Evolutionary conservation across 2,329 filamentous ascomycete species (phyloP).

Genomic region (Cryphonectria nitschkei): DNA sequence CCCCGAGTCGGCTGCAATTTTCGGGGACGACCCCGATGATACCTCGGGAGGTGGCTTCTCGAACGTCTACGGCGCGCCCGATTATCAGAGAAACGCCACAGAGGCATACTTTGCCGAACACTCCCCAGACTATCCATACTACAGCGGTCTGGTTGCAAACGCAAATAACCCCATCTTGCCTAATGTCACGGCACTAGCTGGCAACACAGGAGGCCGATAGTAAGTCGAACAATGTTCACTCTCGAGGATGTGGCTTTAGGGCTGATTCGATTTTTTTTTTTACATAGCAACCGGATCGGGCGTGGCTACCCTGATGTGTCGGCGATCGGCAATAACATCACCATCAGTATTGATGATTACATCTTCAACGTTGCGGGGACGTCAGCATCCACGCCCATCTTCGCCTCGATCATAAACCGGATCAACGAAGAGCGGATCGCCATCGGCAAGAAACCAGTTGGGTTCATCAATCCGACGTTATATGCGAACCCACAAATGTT

Average conservation of each 20-base stretch:
- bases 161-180: slow-evolving; percentile 26
- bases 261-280: neutral
- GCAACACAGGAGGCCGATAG: slow-evolving; percentile 24
- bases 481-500: slow-evolving; percentile 39
- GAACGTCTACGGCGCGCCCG: slow-evolving; percentile 48
- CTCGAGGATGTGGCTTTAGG: neutral
- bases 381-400: slow-evolving; percentile 60
- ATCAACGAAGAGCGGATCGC: slow-evolving; percentile 64
- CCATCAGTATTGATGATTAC: slow-evolving; percentile 34
- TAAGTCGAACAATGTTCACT: slow-evolving; percentile 26
- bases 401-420: slow-evolving; percentile 61
- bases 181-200: slow-evolving; percentile 18
- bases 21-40: slow-evolving; percentile 23
- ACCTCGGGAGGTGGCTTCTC: slow-evolving; percentile 50
- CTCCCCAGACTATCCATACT: slow-evolving; percentile 30
- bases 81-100: slow-evolving; percentile 48
- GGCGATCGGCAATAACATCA: slow-evolving; percentile 35
- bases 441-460: slow-evolving; percentile 45
- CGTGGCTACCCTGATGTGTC: slow-evolving; percentile 36
- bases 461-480: slow-evolving; percentile 40
- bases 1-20: slow-evolving; percentile 30
- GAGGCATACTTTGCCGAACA: slow-evolving; percentile 42
- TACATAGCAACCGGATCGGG: slow-evolving; percentile 30
- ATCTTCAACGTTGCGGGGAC: slow-evolving; percentile 51
- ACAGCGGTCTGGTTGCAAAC: slow-evolving; percentile 27